phyloP scores from a whole-genome alignment of 1,284 basidiomycete genomes.

The Irpex rosettiformis region DNA sequence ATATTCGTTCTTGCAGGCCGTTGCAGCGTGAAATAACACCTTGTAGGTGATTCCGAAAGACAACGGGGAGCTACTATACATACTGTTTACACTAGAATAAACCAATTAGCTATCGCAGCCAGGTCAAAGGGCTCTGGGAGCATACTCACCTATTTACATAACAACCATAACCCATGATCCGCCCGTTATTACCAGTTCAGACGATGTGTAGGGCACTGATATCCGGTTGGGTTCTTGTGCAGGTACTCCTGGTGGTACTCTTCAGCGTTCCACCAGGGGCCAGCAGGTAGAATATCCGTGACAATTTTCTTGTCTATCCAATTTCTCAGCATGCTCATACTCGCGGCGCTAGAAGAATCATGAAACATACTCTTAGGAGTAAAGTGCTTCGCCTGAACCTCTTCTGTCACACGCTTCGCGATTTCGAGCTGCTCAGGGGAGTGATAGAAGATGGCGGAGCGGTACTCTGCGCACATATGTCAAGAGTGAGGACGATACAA shows the following conservation, averaged over 20 bases:
- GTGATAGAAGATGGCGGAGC: conserved; percentile 88
- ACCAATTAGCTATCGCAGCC: too few species aligned
- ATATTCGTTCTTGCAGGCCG: too few species aligned
- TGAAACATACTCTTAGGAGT: conserved; percentile 50
- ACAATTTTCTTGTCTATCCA: conserved; percentile 27
- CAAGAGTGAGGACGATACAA: not conserved
- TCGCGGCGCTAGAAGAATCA: not conserved
- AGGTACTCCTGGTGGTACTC: conserved; percentile 51
- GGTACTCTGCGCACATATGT: conserved; percentile 67
- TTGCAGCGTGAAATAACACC: too few species aligned
- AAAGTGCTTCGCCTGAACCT: conserved; percentile 84
- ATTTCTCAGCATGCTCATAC: not conserved
- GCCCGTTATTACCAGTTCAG: conserved; percentile 13
- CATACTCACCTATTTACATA: too few species aligned
- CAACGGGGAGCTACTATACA: too few species aligned
- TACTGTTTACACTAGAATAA: too few species aligned
- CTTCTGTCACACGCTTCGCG: conserved; percentile 78
- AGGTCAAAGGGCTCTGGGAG: too few species aligned
- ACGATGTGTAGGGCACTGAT: conserved; percentile 43
- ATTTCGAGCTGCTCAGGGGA: conserved; percentile 72
- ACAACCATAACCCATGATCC: too few species aligned
- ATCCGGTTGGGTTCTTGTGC: conserved; percentile 56
- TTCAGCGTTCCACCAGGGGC: conserved; percentile 16
- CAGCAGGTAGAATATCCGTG: conserved; percentile 12
- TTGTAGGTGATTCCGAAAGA: too few species aligned